A percentile compares a stretch with the other conserved stretches of the same genome.
Conservation (phyloP, 2,329 filamentous ascomycete genomes). For the Penicillium thymicola region DNA sequence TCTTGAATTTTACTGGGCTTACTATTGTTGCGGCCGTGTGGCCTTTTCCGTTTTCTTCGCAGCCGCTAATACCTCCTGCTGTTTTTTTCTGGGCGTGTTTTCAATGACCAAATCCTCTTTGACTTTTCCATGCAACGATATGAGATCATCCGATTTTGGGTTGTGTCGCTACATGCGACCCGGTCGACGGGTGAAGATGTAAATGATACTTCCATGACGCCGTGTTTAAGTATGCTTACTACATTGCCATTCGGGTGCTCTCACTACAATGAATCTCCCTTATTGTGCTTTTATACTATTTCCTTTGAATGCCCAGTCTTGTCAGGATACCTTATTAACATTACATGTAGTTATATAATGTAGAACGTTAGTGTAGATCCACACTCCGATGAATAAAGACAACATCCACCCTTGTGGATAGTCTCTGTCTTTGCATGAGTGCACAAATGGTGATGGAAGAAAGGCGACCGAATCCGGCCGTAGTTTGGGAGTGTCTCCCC, state of each 20-base stretch:
- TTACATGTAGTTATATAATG: neutral
- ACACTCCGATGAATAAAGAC: neutral
- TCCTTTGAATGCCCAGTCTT: neutral
- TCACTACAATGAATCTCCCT: constrained; percentile 23
- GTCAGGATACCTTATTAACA: neutral
- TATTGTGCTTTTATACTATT: neutral
- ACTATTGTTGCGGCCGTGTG: constrained; percentile 29
- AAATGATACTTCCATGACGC: constrained; percentile 42
- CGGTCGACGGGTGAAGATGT: constrained; percentile 38
- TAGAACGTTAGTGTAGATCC: neutral
- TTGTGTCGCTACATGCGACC: constrained; percentile 19
- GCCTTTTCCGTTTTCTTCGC: constrained; percentile 30
- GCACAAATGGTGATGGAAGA: neutral
- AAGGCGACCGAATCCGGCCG: neutral
- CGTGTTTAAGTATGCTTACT: constrained; percentile 33
- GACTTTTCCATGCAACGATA: constrained; percentile 29
- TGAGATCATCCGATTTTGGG: constrained; percentile 25
- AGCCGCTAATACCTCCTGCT: constrained; percentile 37
- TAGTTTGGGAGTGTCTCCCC: neutral
- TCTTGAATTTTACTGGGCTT: constrained; percentile 34
- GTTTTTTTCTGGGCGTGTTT: constrained; percentile 34
- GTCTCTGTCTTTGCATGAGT: no score
- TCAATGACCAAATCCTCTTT: constrained; percentile 31
- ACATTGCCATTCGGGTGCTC: constrained; percentile 16
- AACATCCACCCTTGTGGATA: neutral